Evolutionary conservation across 129 eudicot species (phyloP), one percentile per base, ranked within the genome.

Genomic region (Tagetes patula): DNA sequence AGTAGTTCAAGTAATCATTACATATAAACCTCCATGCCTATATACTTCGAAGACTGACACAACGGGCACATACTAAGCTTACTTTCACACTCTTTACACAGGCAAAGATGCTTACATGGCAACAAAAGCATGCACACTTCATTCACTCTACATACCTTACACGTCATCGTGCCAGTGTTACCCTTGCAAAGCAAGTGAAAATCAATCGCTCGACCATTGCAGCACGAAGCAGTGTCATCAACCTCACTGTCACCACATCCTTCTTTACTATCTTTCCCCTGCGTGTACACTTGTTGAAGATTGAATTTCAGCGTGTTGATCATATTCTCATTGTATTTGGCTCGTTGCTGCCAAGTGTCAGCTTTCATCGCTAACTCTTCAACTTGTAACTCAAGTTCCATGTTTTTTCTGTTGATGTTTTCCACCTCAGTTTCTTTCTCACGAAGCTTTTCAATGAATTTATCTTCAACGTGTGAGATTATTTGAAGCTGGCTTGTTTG

Each of bases 201-300:
- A 71, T 90, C 92, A 14, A 83, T 78, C 8, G 91, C 87, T 31
- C 83, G 85, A 3, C 95, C 94, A 67, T 87, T 87, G 83, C 91
- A 87, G 77, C 91, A 91, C 2, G 97, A 91, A 42, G 91, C 95
- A 6, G 95, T 87, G 56, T 91, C 95, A 36, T 87, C 97, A 9
- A 91, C 85, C 77, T 90, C 96, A 67, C 96, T 91, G 68, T 91
- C 97, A 37, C 97, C 97, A 65, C 91, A 87, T 73, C 97, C 97
- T 87, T 91, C 97, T 80, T 87, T 91, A 63, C 95, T 82, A 39
- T 87, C 91, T 77, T 87, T 70, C 10, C 91, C 84, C 54, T 87
- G 87, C 3, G 89, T 86, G 52, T 87, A 87, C 9, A 85, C 85
- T 75, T 91, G 95, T 62, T 91, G 89, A 11, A 90, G 86, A 42